These are phyloP conservation scores for Arabidopsis arenosa DNA, from an alignment of 345 rosid genomes.

Conservation along the genomic window DNA sequence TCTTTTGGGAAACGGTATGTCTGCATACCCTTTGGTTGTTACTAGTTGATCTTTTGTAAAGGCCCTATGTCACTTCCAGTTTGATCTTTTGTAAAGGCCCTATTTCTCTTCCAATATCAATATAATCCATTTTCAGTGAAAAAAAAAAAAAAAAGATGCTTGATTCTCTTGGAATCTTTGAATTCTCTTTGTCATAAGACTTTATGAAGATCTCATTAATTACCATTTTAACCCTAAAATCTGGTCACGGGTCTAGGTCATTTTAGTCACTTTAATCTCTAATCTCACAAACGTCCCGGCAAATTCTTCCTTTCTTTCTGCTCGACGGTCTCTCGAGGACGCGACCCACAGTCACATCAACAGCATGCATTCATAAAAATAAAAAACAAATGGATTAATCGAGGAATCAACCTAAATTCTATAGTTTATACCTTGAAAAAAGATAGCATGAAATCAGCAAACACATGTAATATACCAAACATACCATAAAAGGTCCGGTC, in stretches of 20 bases:
- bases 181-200: slow-evolving; percentile 13
- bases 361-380: slow-evolving; percentile 24
- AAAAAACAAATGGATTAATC: not conserved
- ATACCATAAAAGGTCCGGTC: slow-evolving; percentile 46
- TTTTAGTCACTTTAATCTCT: slow-evolving; percentile 22
- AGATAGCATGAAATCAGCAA: slow-evolving; percentile 37
- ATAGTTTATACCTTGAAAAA: slow-evolving; percentile 43
- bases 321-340: slow-evolving; percentile 30
- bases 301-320: slow-evolving; percentile 22
- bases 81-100: no score
- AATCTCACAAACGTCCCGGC: slow-evolving; percentile 37
- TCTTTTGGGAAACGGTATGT: not conserved
- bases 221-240: slow-evolving; percentile 9
- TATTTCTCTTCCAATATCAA: no score
- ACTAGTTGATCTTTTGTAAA: no score
- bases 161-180: slow-evolving; percentile 34
- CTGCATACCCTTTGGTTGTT: no score
- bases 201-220: not conserved
- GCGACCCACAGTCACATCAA: slow-evolving; percentile 34
- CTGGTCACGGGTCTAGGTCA: slow-evolving; percentile 1
- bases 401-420: slow-evolving; percentile 42
- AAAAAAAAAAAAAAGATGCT: not conserved
- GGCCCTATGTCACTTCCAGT: no score
- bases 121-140: no score
- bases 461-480: slow-evolving; percentile 45